Conservation (phyloP, 148 eudicot genomes). For the Rhododendron griersonianum region DNA sequence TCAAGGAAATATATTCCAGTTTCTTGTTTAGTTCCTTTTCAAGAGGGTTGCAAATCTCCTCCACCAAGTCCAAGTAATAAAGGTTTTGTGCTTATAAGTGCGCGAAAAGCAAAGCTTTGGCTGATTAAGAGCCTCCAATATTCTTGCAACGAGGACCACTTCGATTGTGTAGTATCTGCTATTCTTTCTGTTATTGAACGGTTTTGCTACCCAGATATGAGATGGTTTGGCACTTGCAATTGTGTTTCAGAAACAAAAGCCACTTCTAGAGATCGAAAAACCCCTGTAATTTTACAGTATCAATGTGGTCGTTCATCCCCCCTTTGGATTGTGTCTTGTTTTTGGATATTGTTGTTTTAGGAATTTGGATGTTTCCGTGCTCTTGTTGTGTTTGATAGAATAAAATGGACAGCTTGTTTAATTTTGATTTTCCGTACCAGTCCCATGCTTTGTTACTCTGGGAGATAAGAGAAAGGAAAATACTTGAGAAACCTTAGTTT, state of each 20-base stretch:
- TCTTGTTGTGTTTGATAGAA: background rate
- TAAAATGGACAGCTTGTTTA: background rate
- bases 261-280: background rate
- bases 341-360: background rate
- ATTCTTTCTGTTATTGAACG: background rate
- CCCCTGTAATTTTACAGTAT: background rate
- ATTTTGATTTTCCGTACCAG: background rate
- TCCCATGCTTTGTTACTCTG: background rate
- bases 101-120: slow-evolving; percentile 1
- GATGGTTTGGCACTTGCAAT: slow-evolving; percentile 7
- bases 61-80: slow-evolving; percentile 22
- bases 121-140: background rate
- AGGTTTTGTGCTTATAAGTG: slow-evolving; percentile 10
- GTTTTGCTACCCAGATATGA: background rate
- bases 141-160: slow-evolving; percentile 19
- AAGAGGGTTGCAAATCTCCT: slow-evolving; percentile 1
- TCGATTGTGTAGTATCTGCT: slow-evolving; percentile 7
- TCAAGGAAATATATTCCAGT: background rate
- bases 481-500: background rate
- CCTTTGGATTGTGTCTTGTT: background rate
- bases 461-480: background rate
- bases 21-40: background rate
- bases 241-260: background rate
- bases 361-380: background rate
- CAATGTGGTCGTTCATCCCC: background rate